phyloP scores from a whole-genome alignment of 805 yeast genomes.

The Candida argentea region DNA sequence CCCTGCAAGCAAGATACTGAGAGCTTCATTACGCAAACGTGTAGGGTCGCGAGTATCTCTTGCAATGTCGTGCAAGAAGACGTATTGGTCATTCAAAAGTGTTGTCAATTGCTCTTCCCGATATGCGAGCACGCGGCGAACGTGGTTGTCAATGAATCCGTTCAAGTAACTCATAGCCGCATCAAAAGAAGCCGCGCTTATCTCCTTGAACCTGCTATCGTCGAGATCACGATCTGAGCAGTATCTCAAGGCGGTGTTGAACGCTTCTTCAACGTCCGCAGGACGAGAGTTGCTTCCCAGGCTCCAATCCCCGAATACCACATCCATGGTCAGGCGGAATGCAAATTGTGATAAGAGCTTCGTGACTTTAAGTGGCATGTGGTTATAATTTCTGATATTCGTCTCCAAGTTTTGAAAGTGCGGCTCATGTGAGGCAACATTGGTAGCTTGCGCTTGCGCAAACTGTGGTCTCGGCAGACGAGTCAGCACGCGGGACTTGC shows the following conservation, averaged over 20 bases:
- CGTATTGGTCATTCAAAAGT: conserved; percentile 28
- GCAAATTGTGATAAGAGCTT: conserved; percentile 29
- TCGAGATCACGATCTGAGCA: conserved; percentile 16
- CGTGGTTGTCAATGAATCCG: conserved; percentile 28
- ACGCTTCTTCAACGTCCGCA: conserved; percentile 23
- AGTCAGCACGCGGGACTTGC: conserved; percentile 32
- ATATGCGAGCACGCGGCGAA: conserved; percentile 24
- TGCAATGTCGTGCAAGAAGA: conserved; percentile 38
- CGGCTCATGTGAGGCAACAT: conserved; percentile 29
- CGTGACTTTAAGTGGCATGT: conserved; percentile 26
- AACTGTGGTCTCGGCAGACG: conserved; percentile 38
- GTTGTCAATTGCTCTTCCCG: conserved; percentile 20
- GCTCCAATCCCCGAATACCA: conserved; percentile 30
- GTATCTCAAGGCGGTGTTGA: conserved; percentile 21
- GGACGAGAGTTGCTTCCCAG: conserved; percentile 5
- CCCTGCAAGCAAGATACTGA: conserved; percentile 45
- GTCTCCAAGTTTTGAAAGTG: conserved; percentile 25
- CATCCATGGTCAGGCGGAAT: conserved; percentile 31
- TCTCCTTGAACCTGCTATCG: conserved; percentile 8
- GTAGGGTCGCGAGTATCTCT: conserved; percentile 39
- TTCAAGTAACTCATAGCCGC: conserved; percentile 13
- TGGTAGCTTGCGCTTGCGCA: conserved; percentile 33
- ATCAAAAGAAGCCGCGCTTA: conserved; percentile 17
- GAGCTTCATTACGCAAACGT: conserved; percentile 39
- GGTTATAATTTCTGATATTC: conserved; percentile 18